phyloP scores from a whole-genome alignment of 2,329 filamentous ascomycete genomes.

The Calcarisporium arbuscula region DNA sequence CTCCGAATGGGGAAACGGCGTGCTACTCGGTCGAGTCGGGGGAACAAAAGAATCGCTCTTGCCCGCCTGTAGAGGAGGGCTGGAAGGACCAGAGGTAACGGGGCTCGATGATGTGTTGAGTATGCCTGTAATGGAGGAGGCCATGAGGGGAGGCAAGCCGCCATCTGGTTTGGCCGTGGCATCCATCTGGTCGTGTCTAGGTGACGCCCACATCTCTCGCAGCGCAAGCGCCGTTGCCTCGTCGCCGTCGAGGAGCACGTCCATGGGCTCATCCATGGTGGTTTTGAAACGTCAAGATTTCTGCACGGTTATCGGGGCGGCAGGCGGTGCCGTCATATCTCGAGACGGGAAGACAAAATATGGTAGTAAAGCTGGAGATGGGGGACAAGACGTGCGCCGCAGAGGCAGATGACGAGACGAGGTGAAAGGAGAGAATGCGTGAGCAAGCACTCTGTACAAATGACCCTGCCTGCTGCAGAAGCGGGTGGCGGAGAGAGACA shows the following conservation, averaged over 20 bases:
- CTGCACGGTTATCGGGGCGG: constrained; percentile 1
- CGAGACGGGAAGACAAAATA: too few species aligned
- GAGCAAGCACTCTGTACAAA: too few species aligned
- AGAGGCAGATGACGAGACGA: too few species aligned
- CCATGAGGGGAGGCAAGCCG: constrained; percentile 30
- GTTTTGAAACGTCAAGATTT: constrained; percentile 1
- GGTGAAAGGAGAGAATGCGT: too few species aligned
- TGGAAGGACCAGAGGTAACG: constrained; percentile 47
- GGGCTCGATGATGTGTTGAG: constrained; percentile 44
- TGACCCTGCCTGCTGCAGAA: too few species aligned
- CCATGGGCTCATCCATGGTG: constrained; percentile 8
- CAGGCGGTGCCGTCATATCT: too few species aligned
- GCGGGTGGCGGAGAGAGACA: too few species aligned
- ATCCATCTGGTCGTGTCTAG: constrained; percentile 3
- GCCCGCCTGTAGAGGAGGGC: constrained; percentile 41
- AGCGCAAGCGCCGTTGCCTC: constrained; percentile 3
- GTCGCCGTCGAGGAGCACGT: constrained; percentile 2
- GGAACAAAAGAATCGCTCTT: constrained; percentile 32
- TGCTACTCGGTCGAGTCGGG: constrained; percentile 48
- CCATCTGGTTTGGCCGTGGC: constrained; percentile 17
- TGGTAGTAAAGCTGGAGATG: too few species aligned
- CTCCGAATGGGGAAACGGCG: constrained; percentile 51
- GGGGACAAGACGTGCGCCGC: too few species aligned
- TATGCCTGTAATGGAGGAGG: constrained; percentile 26
- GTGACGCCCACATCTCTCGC: constrained; percentile 7